Base-by-base conservation (phyloP, 2,329 filamentous ascomycete species). In the Monosporascus sp. region DNA sequence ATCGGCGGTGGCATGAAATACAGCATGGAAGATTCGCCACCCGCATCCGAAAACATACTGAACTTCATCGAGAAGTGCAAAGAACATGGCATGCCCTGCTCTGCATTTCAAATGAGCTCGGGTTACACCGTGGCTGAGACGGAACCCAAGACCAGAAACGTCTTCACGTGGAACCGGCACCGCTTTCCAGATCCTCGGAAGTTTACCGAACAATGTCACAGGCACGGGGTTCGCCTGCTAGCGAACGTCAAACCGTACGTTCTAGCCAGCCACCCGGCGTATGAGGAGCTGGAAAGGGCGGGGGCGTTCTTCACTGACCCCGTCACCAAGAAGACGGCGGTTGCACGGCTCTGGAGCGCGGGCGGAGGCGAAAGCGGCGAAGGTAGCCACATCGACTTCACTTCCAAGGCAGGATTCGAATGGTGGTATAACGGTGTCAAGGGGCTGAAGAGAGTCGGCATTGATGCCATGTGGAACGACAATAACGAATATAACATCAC, bases 391-490 rank as follows among this genome's bases (percentile, higher is more conserved):
- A 81, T 90, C 46, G 87, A 90, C 66, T 90, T 90, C 60, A 88
- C 86, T 0, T 88, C 85, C 0, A 73, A 79, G 22, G 77, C 78
- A 0, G 86, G 83, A 0, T 89, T 82, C 62, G 72, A 83, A 17
- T 90, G 85, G 83, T 90, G 87, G 87, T 86, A 82, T 55, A 74
- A 87, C 1, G 86, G 87, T 2, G 81, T 88, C 8, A 77, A 80
- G 54, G 77, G 76, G 49, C 74, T 90, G 1, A 82, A 82, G 51
- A 71, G 79, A 25, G 70, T 81, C 8, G 86, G 86, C 1, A 86
- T 90, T 52, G 86, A 89, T 59, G 86, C 79, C 48, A 88, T 89
- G 71, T 90, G 87, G 87, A 90, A 90, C 59, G 87, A 90, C 65
- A 90, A 90, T 68, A 90, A 89, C 59, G 87, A 90, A 66, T 90